Percentiles rank a stretch among this genome's conserved stretches.
These are phyloP conservation scores for Castanea sativa DNA, from an alignment of 306 rosid species.

Conservation along the genomic window DNA sequence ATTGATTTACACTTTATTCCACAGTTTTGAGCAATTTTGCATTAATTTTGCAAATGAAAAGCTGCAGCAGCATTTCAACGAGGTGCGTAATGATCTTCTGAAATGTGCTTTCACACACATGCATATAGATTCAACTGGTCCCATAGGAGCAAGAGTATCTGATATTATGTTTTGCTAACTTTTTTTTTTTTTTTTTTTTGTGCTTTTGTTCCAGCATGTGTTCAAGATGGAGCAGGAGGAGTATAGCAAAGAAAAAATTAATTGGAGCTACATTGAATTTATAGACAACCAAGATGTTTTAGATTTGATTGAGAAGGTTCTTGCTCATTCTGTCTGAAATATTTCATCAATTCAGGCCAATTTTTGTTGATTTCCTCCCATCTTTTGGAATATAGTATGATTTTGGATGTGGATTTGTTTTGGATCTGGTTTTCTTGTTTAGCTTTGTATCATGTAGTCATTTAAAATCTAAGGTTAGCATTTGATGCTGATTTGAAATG, in stretches of 20 bases:
- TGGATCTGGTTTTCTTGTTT: not conserved
- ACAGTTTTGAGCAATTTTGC: slow-evolving; percentile 99
- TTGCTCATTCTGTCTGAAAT: not conserved
- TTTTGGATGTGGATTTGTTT: not conserved
- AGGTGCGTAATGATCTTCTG: slow-evolving; percentile 46
- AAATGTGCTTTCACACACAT: not conserved
- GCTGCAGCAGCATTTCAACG: slow-evolving; percentile 99
- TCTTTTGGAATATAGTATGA: too few species aligned
- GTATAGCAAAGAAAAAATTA: slow-evolving; percentile 89
- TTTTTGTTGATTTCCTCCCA: too few species aligned
- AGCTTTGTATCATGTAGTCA: not conserved
- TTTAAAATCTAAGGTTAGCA: not conserved
- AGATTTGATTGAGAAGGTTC: slow-evolving; percentile 97
- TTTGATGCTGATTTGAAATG: slow-evolving; percentile 2
- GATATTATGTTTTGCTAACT: not conserved
- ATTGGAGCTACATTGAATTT: slow-evolving; percentile 99
- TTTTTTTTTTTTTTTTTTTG: not conserved
- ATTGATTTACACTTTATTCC: slow-evolving; percentile 22
- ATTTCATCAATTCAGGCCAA: not conserved
- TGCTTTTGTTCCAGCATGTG: slow-evolving; percentile 70
- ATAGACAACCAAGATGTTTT: slow-evolving; percentile 97
- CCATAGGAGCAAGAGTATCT: not conserved
- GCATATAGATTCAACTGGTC: not conserved
- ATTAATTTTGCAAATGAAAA: slow-evolving; percentile 98
- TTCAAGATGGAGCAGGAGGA: slow-evolving; percentile 99